These are phyloP conservation scores for Leucocoprinus birnbaumii DNA, from an alignment of 768 basidiomycete species.

Conservation along the genomic window DNA sequence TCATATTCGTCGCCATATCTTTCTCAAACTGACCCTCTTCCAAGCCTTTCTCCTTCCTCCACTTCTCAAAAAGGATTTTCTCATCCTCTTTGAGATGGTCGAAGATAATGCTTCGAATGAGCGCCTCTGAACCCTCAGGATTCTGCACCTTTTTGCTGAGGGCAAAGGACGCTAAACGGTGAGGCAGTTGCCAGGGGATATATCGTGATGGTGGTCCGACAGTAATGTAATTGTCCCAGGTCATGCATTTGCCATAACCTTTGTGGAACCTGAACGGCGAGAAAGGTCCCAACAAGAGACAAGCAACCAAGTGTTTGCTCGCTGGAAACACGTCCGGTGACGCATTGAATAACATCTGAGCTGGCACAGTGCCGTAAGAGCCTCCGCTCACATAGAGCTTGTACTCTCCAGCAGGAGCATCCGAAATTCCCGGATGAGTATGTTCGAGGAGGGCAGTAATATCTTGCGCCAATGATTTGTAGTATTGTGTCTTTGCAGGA, in stretches of 20 bases:
- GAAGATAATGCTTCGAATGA: slow-evolving; percentile 35
- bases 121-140: slow-evolving; percentile 36
- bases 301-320: slow-evolving; percentile 40
- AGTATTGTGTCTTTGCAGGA: slow-evolving; percentile 28
- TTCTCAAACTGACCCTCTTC: slow-evolving; percentile 42
- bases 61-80: slow-evolving; percentile 32
- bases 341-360: slow-evolving; percentile 56
- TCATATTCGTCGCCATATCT: slow-evolving; percentile 36
- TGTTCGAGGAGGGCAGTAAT: slow-evolving; percentile 45
- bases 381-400: slow-evolving; percentile 50
- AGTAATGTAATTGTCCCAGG: slow-evolving; percentile 43
- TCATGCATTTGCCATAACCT: slow-evolving; percentile 42
- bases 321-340: slow-evolving; percentile 49
- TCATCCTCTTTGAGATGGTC: slow-evolving; percentile 35
- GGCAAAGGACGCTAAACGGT: slow-evolving; percentile 26
- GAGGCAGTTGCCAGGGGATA: slow-evolving; percentile 37
- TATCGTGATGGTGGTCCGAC: slow-evolving; percentile 41
- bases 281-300: slow-evolving; percentile 44
- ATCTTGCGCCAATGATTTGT: slow-evolving; percentile 39
- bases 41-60: slow-evolving; percentile 36
- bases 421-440: slow-evolving; percentile 39
- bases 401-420: slow-evolving; percentile 20
- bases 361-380: slow-evolving; percentile 50
- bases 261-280: slow-evolving; percentile 45
- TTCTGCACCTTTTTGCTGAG: slow-evolving; percentile 35